Conservation (phyloP, 768 basidiomycete species). For the Candolleomyces efflorescens region DNA sequence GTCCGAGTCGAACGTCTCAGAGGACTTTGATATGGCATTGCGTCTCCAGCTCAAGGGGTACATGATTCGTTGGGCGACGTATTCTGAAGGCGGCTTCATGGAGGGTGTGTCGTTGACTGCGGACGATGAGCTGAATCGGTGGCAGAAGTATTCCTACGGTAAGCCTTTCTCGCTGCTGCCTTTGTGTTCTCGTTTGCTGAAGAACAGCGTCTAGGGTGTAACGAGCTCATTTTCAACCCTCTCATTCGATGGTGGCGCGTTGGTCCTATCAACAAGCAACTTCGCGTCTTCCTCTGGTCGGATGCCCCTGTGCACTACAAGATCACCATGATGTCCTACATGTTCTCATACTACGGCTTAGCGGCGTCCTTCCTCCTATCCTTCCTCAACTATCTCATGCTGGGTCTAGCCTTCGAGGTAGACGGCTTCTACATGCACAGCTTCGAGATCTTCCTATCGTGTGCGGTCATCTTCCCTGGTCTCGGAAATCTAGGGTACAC, state of each 20-base stretch:
- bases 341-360: conserved; percentile 63
- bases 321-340: conserved; percentile 71
- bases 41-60: conserved; percentile 63
- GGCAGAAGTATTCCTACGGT: conserved; percentile 89
- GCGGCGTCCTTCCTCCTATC: conserved; percentile 61
- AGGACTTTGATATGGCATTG: conserved; percentile 81
- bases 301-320: conserved; percentile 79
- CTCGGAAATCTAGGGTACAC: conserved; percentile 68
- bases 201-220: conserved; percentile 42
- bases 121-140: conserved; percentile 87
- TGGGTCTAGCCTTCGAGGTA: conserved; percentile 56
- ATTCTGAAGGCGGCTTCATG: conserved; percentile 81
- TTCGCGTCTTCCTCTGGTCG: conserved; percentile 75
- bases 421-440: conserved; percentile 71
- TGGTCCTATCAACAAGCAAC: conserved; percentile 82
- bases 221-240: conserved; percentile 84
- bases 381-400: conserved; percentile 64
- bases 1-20: conserved; percentile 79
- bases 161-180: conserved; percentile 7
- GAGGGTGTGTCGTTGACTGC: conserved; percentile 88
- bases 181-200: no score
- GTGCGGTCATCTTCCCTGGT: conserved; percentile 66
- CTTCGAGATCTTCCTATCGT: conserved; percentile 73
- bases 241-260: conserved; percentile 69
- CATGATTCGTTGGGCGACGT: conserved; percentile 82